These are phyloP conservation scores for Hibiscus tridactylites DNA, from an alignment of 345 rosid genomes.

Conservation along the genomic window DNA sequence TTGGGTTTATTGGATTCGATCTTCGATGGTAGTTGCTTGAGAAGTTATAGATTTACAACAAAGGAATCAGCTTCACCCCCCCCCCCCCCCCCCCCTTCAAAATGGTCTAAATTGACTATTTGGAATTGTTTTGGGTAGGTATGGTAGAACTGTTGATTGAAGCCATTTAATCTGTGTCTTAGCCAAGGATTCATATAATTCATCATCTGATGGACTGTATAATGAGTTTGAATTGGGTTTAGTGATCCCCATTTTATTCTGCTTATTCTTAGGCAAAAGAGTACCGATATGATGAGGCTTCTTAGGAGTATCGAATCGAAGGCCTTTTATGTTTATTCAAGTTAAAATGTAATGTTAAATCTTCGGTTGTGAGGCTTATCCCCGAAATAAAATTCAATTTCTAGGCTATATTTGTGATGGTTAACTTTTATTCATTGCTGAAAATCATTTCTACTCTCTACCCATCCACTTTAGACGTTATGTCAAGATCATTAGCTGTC, in stretches of 20 bases:
- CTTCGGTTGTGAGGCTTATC: background rate
- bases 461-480: background rate
- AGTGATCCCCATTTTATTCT: background rate
- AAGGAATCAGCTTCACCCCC: background rate
- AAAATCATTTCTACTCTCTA: background rate
- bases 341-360: background rate
- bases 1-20: background rate
- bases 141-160: background rate
- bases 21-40: background rate
- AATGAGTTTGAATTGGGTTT: background rate
- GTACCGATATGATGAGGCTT: background rate
- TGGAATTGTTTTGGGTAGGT: background rate
- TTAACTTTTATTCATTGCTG: background rate
- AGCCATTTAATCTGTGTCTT: background rate
- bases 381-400: background rate
- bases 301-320: too few relatives aligned
- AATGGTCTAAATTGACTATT: background rate
- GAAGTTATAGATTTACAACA: background rate
- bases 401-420: background rate
- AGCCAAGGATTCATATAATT: background rate
- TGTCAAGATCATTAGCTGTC: background rate
- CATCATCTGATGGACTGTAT: too few relatives aligned
- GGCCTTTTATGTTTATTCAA: background rate
- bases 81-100: too few relatives aligned
- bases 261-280: background rate